Evolutionary conservation across 176 grass and related monocot species (phyloP).

Genomic region (barley (Hordeum vulgare)): DNA sequence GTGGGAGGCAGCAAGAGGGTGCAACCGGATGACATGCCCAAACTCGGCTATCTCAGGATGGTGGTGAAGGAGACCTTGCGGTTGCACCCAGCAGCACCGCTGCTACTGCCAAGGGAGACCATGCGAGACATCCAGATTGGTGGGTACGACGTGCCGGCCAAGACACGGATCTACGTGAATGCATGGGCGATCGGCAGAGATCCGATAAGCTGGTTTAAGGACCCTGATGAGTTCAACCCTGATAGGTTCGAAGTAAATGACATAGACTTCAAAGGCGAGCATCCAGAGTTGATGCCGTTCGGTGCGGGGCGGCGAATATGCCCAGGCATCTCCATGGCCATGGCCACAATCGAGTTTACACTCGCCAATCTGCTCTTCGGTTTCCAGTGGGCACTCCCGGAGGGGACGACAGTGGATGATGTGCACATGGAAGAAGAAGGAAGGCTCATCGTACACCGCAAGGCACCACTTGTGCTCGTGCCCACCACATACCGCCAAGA

Average conservation of each 20-base stretch:
- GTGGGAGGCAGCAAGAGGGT: not conserved
- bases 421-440: not conserved
- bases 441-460: too few relatives aligned
- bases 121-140: not conserved
- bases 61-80: not conserved
- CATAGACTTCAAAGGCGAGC: not conserved
- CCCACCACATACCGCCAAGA: too few relatives aligned
- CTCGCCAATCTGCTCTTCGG: not conserved
- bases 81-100: not conserved
- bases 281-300: not conserved
- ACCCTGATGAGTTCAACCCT: not conserved
- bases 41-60: not conserved
- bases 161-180: not conserved
- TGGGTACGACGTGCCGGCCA: not conserved
- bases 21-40: not conserved
- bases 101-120: not conserved
- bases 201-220: not conserved
- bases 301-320: not conserved
- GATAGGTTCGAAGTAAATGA: not conserved
- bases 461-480: too few relatives aligned
- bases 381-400: not conserved
- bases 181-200: not conserved
- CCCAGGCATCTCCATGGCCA: not conserved
- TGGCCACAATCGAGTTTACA: not conserved
- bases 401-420: not conserved